Conservation (phyloP, 345 rosid genomes). For the Camelina neglecta region DNA sequence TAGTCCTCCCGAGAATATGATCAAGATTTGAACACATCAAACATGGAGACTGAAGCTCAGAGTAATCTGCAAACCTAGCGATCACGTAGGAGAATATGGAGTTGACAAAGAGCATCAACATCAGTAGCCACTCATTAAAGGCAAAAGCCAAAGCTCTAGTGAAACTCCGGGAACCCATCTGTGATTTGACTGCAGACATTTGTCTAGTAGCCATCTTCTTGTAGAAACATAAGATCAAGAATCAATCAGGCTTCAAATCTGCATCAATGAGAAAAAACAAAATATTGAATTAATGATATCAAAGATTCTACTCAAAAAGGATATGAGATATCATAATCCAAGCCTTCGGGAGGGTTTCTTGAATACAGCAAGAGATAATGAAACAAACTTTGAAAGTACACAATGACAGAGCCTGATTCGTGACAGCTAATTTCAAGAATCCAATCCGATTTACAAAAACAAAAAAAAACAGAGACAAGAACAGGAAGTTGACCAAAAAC, state of each 20-base stretch:
- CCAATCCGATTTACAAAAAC: constrained; percentile 1
- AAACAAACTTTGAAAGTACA: constrained; percentile 3
- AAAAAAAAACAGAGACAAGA: constrained; percentile 26
- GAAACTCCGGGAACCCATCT: constrained; percentile 49
- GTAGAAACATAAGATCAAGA: constrained; percentile 30
- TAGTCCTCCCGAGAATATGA: constrained; percentile 60
- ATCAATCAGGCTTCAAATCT: constrained; percentile 38
- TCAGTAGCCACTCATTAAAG: constrained; percentile 77
- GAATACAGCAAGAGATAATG: not conserved
- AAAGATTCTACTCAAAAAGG: not conserved
- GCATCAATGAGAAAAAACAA: constrained; percentile 17
- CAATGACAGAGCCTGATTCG: not conserved
- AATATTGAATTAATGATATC: not conserved
- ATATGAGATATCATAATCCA: not conserved
- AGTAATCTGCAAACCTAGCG: constrained; percentile 65
- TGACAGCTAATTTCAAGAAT: not conserved
- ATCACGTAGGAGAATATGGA: constrained; percentile 67
- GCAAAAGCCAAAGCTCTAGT: constrained; percentile 65
- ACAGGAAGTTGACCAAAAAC: constrained; percentile 37
- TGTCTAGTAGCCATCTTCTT: constrained; percentile 53
- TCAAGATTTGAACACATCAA: constrained; percentile 88
- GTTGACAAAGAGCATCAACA: constrained; percentile 67
- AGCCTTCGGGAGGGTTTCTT: not conserved
- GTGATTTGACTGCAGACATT: constrained; percentile 52
- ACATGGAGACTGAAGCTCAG: constrained; percentile 72